Base-by-base conservation (phyloP, 805 yeast species). In the Candida bentonensis region DNA sequence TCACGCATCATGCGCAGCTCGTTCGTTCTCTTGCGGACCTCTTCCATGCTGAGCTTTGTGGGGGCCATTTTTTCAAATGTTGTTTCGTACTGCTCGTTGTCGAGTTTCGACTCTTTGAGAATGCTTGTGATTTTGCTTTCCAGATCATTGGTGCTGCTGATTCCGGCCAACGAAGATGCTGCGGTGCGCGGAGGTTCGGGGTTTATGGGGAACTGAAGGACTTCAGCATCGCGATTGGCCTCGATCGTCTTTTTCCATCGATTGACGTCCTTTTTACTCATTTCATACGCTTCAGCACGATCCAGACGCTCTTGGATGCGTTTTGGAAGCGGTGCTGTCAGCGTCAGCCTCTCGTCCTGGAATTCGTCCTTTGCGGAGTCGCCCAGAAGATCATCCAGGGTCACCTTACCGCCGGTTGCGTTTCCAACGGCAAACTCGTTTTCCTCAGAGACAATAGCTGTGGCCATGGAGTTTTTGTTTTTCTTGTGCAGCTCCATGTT, bases 1-100 rank as follows among this genome's bases (percentile, higher is more conserved):
- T 92, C 98, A 51, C 98, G 74, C 96, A 87, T 86, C 56, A 82
- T 64, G 53, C 97, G 74, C 53, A 89, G 70, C 63, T 89, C 95
- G 47, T 76, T 74, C 4, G 92, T 80, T 47, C 94, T 72, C 58
- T 78, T 76, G 45, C 68, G 65, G 66, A 89, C 64, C 42, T 92
- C 97, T 48, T 82, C 94, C 22, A 79, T 74, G 0, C 92, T 72
- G 61, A 89, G 64, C 56, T 81, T 79, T 1, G 95, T 87, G 2
- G 83, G 76, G 4, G 84, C 88, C 27, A 86, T 72, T 44, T 88
- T 84, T 61, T 89, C 96, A 61, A 87, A 88, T 3, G 82, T 76
- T n/a, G 87, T 76, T 52, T 82, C 84, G 44, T 80, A 76, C 51
- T 73, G 71, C 42, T 84, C 92, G 57, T 82, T 86, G 4, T 73